A percentile compares a stretch with the other conserved stretches of the same genome.
phyloP scores from a whole-genome alignment of 169 alveolate species.

The Cryptosporidium sp. region DNA sequence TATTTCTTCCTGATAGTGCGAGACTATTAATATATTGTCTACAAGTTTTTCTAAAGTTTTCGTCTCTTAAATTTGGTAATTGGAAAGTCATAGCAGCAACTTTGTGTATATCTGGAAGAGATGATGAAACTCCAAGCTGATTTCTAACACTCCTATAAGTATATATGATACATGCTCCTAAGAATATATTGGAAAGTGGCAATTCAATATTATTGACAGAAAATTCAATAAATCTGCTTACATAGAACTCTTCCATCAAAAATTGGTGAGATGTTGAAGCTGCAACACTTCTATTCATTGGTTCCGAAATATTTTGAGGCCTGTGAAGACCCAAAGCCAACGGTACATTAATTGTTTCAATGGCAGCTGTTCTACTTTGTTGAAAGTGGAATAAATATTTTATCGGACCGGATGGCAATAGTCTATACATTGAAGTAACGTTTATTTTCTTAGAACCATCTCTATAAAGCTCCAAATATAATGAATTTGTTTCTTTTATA shows the following conservation, averaged over 20 bases:
- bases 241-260: conserved; percentile 46
- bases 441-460: conserved; percentile 16
- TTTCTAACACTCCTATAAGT: conserved; percentile 47
- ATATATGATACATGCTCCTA: conserved; percentile 55
- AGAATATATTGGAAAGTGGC: conserved; percentile 17
- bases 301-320: conserved; percentile 37
- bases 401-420: conserved; percentile 50
- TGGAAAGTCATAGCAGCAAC: conserved; percentile 58
- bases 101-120: conserved; percentile 58
- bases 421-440: conserved; percentile 35
- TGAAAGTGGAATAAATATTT: conserved; percentile 43
- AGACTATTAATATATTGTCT: background rate
- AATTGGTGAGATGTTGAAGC: conserved; percentile 36
- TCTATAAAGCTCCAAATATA: conserved; percentile 3
- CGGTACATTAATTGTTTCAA: conserved; percentile 54
- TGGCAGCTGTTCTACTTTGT: conserved; percentile 15
- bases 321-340: conserved; percentile 53
- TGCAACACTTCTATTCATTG: conserved; percentile 57
- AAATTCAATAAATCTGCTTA: conserved; percentile 47
- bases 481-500: background rate
- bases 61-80: conserved; percentile 19
- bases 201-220: conserved; percentile 32
- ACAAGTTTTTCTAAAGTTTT: conserved; percentile 11
- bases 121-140: conserved; percentile 44
- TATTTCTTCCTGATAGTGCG: background rate